Conservation (phyloP, 2,329 filamentous ascomycete genomes). For the Colletotrichum brevisporum region DNA sequence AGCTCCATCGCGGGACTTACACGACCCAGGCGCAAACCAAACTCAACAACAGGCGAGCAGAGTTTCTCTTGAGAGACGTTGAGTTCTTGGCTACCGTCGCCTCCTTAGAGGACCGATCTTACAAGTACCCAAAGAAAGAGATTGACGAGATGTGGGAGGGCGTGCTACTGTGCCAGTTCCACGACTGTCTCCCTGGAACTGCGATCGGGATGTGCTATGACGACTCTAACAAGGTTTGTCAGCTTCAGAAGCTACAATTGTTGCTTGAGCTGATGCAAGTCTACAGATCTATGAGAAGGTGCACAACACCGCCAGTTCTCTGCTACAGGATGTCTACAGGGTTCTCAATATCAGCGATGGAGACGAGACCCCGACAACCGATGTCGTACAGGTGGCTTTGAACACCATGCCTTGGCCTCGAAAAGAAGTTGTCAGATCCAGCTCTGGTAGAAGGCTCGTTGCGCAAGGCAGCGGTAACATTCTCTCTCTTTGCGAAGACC, state of each 20-base stretch:
- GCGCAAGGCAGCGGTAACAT: constrained; percentile 46
- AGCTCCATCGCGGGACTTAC: constrained; percentile 77
- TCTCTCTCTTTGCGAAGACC: constrained; percentile 44
- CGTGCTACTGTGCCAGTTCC: constrained; percentile 77
- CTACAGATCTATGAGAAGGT: constrained; percentile 15
- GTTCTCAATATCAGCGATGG: neutral
- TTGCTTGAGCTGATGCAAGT: neutral
- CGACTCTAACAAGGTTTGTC: constrained; percentile 70
- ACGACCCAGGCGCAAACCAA: constrained; percentile 80
- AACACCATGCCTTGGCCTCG: constrained; percentile 76
- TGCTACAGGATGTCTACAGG: constrained; percentile 8
- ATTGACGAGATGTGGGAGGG: constrained; percentile 79
- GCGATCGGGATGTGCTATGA: constrained; percentile 80
- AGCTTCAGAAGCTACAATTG: neutral
- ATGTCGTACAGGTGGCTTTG: constrained; percentile 70
- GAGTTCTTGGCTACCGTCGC: constrained; percentile 76
- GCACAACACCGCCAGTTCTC: neutral
- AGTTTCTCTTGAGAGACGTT: constrained; percentile 75
- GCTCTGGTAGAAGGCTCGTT: constrained; percentile 43
- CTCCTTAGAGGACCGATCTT: constrained; percentile 66
- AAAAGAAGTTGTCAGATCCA: constrained; percentile 63
- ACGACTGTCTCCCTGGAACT: constrained; percentile 77
- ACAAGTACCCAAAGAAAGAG: constrained; percentile 76
- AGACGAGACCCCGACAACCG: constrained; percentile 64
- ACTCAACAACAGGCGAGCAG: constrained; percentile 73